Evolutionary conservation across 441 rosid genomes (phyloP).

Genomic region (Breynia disticha): DNA sequence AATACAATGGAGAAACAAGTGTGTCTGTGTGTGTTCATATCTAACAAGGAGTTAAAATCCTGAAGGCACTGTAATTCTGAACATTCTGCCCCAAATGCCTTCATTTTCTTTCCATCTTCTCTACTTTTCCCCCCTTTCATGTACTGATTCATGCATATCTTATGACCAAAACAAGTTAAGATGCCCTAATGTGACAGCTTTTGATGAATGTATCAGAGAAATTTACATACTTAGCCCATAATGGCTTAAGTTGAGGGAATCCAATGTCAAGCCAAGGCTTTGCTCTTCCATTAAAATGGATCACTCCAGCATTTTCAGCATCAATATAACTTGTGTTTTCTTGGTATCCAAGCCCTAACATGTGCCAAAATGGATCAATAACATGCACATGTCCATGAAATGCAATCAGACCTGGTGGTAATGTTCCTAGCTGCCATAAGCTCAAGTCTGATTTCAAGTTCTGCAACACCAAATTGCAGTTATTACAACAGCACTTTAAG

Average conservation of each 20-base stretch:
- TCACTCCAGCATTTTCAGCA: conserved; percentile 68
- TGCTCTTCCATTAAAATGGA: conserved; percentile 96
- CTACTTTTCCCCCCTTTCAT: conserved; percentile 8
- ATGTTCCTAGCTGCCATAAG: conserved; percentile 93
- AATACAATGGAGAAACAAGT: too few species aligned
- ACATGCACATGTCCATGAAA: conserved; percentile 74
- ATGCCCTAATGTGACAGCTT: conserved; percentile 63
- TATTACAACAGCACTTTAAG: too few species aligned
- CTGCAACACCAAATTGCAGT: conserved; percentile 27
- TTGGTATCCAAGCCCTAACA: conserved; percentile 98
- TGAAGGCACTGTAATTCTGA: too few species aligned
- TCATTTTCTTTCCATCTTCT: conserved; percentile 2
- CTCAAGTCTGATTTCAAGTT: conserved; percentile 89
- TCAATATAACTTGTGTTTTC: conserved; percentile 52
- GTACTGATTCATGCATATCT: conserved; percentile 21
- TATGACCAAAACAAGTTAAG: conserved; percentile 24
- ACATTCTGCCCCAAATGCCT: too few species aligned
- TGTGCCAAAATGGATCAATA: conserved; percentile 89
- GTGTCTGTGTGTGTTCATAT: too few species aligned
- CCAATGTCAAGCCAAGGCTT: conserved; percentile 98
- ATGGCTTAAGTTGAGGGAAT: conserved; percentile 65
- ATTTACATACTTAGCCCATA: conserved; percentile 79
- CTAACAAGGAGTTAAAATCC: too few species aligned
- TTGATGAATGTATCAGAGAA: conserved; percentile 86
- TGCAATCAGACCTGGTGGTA: conserved; percentile 92